Percentiles rank a stretch among this genome's conserved stretches.
Conservation (phyloP, 345 rosid species). For the Cardamine occulta region DNA sequence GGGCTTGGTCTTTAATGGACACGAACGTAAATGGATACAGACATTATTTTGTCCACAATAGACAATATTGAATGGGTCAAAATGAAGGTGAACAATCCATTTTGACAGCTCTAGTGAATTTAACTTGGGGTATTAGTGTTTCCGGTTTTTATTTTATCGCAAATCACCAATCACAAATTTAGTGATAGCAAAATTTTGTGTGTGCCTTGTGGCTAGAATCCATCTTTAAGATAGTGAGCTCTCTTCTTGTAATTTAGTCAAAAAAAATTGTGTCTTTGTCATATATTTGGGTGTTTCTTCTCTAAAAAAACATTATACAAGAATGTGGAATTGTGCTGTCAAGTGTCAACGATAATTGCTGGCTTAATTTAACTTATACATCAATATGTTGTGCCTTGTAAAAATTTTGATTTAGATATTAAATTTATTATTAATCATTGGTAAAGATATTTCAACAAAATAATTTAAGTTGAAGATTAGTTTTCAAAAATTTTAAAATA, state of each 20-base stretch:
- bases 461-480: no score
- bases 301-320: background rate
- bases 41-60: no score
- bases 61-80: no score
- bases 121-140: background rate
- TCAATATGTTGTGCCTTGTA: background rate
- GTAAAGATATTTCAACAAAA: background rate
- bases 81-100: no score
- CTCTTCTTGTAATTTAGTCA: background rate
- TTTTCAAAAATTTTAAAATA: no score
- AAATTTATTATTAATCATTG: background rate
- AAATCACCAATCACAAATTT: background rate
- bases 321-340: background rate
- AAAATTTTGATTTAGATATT: background rate
- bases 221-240: background rate
- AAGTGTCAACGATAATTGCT: background rate
- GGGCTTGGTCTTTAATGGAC: no score
- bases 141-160: no score
- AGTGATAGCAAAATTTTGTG: background rate
- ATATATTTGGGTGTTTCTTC: background rate
- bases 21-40: no score
- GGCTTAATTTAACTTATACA: background rate
- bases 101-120: no score
- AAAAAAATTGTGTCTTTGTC: background rate
- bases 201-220: background rate